Conservation (phyloP, 2,329 filamentous ascomycete genomes). For the Leptographium wingfieldii region DNA sequence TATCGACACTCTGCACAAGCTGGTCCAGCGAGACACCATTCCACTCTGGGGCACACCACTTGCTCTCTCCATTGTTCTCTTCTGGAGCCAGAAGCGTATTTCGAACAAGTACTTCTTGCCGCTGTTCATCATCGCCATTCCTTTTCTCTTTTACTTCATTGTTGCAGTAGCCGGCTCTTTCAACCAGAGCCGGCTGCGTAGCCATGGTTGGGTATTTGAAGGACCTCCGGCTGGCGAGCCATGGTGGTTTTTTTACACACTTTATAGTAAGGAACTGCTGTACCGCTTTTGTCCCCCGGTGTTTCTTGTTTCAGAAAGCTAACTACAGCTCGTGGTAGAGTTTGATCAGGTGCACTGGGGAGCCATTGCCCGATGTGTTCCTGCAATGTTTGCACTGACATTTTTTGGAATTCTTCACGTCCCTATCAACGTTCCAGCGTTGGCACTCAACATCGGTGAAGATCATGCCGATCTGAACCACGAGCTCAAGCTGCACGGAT, state of each 20-base stretch:
- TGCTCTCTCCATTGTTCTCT: slow-evolving; percentile 59
- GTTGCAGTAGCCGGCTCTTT: slow-evolving; percentile 58
- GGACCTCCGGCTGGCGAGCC: slow-evolving; percentile 74
- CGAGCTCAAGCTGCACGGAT: slow-evolving; percentile 82
- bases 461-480: slow-evolving; percentile 85
- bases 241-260: slow-evolving; percentile 95
- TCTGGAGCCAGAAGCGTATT: slow-evolving; percentile 62
- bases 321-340: slow-evolving; percentile 38
- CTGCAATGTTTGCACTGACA: slow-evolving; percentile 90
- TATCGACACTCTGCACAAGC: slow-evolving; percentile 58
- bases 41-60: slow-evolving; percentile 77
- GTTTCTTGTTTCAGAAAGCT: slow-evolving; percentile 1
- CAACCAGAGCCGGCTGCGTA: slow-evolving; percentile 52
- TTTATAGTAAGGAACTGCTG: slow-evolving; percentile 58
- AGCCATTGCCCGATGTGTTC: slow-evolving; percentile 71
- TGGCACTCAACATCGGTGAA: slow-evolving; percentile 81
- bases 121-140: slow-evolving; percentile 70
- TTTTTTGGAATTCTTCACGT: slow-evolving; percentile 97
- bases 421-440: slow-evolving; percentile 90
- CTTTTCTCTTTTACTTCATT: slow-evolving; percentile 64
- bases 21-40: slow-evolving; percentile 62
- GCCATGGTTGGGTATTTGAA: slow-evolving; percentile 81
- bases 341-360: slow-evolving; percentile 72
- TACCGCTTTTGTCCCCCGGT: slow-evolving; percentile 17
- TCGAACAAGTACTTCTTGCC: slow-evolving; percentile 79